Evolutionary conservation across 2,329 filamentous ascomycete species (phyloP), one percentile per base, ranked within the genome.

Genomic region (Fusarium stilboides): DNA sequence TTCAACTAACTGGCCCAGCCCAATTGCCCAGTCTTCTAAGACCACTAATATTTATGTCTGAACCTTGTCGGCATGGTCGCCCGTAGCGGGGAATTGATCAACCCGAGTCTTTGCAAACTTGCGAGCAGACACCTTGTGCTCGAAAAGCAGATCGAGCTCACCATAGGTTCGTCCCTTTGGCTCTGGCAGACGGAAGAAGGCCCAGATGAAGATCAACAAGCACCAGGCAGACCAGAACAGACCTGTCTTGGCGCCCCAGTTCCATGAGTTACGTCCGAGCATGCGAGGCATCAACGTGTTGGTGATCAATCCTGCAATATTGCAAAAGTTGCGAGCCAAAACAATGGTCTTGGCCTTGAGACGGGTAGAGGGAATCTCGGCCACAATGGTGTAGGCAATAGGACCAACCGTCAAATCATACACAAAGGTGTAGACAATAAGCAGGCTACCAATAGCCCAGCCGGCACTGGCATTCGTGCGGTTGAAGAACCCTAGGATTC

Each of bases 331-430:
- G 26, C 83, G 42, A 3, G 80, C 82, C 14, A 85, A 59, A 14
- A 83, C 83, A 33, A 85, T 80, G 0, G 81, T 82, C 73, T 84
- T 83, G 39, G 79, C 81, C 28, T 82, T 79, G 26, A 85, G 78
- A 36, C 81, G 80, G n/a, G 80, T 84, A 7, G 82, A 83, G 0
- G 79, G 78, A 6, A 84, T 76, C 70, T 85, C 83, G 3, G 83
- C 88, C 6, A 97, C 93, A 28, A 97, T 86, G 0, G 93, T 94
- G 81, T 96, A 97, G 80, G 92, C 93, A 17, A 97, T 93, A 39
- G 65, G 80, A 1, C 80, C 80, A 14, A 80, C 74, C 13, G 78
- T 80, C 55, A 76, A 71, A 57, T 80, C 74, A 60, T 80, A 81
- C 26, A 82, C 75, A 34, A 84, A 80, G 15, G 80, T 82, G 73